Base-by-base conservation (phyloP, 176 grass and related monocot genomes). In the Phoenix roebelenii region DNA sequence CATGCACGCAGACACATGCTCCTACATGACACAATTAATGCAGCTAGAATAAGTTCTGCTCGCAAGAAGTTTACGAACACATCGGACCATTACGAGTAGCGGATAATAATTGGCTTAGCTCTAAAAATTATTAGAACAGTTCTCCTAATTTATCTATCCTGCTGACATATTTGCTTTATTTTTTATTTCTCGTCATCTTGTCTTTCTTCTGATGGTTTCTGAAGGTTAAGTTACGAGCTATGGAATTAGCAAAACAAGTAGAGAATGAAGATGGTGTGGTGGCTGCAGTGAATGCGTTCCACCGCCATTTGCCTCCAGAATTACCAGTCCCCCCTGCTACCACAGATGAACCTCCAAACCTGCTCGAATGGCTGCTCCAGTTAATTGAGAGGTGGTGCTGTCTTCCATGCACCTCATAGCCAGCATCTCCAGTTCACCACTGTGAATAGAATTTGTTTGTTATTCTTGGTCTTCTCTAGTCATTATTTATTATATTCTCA, bases 241-340 rank as follows among this genome's bases (percentile, higher is more conserved):
- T 80, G 70, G 87, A 97, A 60, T 55, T 97, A 49, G 87, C 84
- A 18, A 92, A 72, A 76, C 68, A 81, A 55, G 80, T 92, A 80
- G 84, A 89, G 51, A 88, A 97, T 49, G 93, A 92, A 74, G 87
- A 97, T 72, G 93, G 93, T 19, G 87, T 88, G 3, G 84, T 84
- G 28, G 80, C 82, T 24, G 93, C 93, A 61, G 87, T 91, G 66
- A 75, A 87, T 54, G 60, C 87, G 51, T 97, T 97, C 78, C 87
- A 91, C 30, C 73, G 69, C 32, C 77, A 97, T 73, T 73, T 97
- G 54, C 87, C 93, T 56, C 65, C 66, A 15, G 78, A 91, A 56
- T 25, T 85, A 49, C 93, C 87, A 5, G 55, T 82, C 24, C 19
- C 76, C 20, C 68, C 75, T 2, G 15, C 14, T 12, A 15, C 71